Conservation (phyloP, 768 basidiomycete genomes). For the Ramaria sp. region DNA sequence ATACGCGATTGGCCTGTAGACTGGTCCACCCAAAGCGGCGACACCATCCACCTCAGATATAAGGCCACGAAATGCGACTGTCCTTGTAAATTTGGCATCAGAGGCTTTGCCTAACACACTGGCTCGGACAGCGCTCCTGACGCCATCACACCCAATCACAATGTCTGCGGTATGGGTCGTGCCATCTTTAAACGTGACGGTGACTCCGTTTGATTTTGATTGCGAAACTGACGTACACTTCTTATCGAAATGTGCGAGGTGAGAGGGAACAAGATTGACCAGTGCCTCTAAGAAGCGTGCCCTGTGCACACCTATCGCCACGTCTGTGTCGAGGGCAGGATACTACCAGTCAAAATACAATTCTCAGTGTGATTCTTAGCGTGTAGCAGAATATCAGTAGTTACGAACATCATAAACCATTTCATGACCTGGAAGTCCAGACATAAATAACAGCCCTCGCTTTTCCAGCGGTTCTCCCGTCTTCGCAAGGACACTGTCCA, state of each 20-base stretch:
- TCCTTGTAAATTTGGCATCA: conserved; percentile 30
- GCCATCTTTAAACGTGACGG: conserved; percentile 39
- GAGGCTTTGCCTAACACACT: conserved; percentile 24
- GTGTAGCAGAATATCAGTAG: background rate
- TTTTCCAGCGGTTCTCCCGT: conserved; percentile 24
- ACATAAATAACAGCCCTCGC: conserved; percentile 29
- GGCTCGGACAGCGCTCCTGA: conserved; percentile 28
- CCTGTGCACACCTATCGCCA: conserved; percentile 37
- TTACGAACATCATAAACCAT: conserved; percentile 33
- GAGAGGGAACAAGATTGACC: conserved; percentile 30
- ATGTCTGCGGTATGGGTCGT: conserved; percentile 35
- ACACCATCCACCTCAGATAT: conserved; percentile 29
- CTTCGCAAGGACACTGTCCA: conserved; percentile 30
- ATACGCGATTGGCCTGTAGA: conserved; percentile 28
- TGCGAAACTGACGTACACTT: conserved; percentile 30
- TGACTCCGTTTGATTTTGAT: background rate
- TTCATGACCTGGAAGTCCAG: conserved; percentile 33
- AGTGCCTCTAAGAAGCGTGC: conserved; percentile 42
- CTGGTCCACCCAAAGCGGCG: conserved; percentile 32
- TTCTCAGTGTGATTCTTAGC: background rate
- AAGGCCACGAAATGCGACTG: conserved; percentile 39
- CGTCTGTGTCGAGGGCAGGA: conserved; percentile 22
- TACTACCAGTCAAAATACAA: conserved; percentile 18
- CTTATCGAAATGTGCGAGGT: conserved; percentile 38
- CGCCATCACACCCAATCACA: conserved; percentile 40